Conservation (phyloP, 805 yeast species). For the Candida methanosorbosa region DNA sequence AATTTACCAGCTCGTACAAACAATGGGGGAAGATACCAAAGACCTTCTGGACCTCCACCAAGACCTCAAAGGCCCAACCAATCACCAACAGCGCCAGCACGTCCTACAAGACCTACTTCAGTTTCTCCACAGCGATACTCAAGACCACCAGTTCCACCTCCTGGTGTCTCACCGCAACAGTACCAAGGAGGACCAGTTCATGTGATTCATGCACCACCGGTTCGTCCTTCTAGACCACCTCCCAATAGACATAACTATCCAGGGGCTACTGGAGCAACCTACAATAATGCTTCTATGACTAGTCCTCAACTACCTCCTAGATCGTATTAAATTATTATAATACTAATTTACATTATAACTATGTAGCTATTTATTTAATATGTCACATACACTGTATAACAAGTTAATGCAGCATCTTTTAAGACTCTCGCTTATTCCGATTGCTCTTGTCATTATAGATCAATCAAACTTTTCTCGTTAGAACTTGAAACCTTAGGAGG, state of each 20-base stretch:
- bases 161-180: neutral
- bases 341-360: no score
- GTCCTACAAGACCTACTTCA: neutral
- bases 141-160: neutral
- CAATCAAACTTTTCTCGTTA: constrained; percentile 1
- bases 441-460: constrained; percentile 1
- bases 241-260: no score
- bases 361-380: no score
- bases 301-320: neutral
- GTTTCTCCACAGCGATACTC: no score
- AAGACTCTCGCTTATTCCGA: no score
- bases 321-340: neutral
- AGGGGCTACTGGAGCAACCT: no score
- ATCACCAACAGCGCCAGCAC: neutral
- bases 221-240: neutral
- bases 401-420: no score
- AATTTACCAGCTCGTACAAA: neutral
- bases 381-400: no score
- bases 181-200: neutral
- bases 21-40: no score
- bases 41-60: neutral
- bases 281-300: neutral
- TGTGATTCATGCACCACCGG: neutral
- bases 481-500: neutral
- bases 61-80: neutral